A percentile compares a stretch with the other conserved stretches of the same genome.
Evolutionary conservation across 2,329 filamentous ascomycete species (phyloP).

Genomic region (Cyphellophora attinorum): DNA sequence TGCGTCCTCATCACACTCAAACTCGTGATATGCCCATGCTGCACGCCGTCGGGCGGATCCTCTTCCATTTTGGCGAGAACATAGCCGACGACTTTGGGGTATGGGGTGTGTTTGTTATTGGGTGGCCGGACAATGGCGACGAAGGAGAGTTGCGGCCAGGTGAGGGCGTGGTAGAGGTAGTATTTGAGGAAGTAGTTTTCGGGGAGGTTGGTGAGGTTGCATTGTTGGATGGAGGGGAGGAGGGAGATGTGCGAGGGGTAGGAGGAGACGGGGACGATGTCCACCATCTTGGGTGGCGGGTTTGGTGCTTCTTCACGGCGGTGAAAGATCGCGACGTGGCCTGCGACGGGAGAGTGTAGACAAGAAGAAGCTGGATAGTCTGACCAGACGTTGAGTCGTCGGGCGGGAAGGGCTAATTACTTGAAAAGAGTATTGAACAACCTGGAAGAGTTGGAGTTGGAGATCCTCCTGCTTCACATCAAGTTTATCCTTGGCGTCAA

Average conservation of each 20-base stretch:
- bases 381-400: no score
- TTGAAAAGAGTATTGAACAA: no score
- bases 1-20: constrained; percentile 96
- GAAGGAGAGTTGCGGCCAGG: constrained; percentile 94
- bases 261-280: constrained; percentile 37
- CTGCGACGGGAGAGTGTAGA: no score
- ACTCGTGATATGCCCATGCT: constrained; percentile 93
- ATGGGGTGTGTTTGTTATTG: constrained; percentile 71
- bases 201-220: constrained; percentile 96
- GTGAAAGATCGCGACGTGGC: no score
- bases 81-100: constrained; percentile 96
- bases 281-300: constrained; percentile 42
- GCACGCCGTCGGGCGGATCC: constrained; percentile 80
- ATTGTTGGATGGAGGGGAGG: constrained; percentile 81
- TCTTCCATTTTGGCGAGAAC: constrained; percentile 99
- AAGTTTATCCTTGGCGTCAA: no score
- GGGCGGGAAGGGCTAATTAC: no score
- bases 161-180: constrained; percentile 97
- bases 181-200: constrained; percentile 99
- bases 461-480: no score
- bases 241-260: constrained; percentile 64
- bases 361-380: no score
- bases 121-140: constrained; percentile 91
- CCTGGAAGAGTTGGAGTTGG: no score
- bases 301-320: no score